Percentiles rank a stretch among this genome's conserved stretches.
Evolutionary conservation across 495 filamentous ascomycete species (phyloP).

Genomic region (Xylaria intraflava): DNA sequence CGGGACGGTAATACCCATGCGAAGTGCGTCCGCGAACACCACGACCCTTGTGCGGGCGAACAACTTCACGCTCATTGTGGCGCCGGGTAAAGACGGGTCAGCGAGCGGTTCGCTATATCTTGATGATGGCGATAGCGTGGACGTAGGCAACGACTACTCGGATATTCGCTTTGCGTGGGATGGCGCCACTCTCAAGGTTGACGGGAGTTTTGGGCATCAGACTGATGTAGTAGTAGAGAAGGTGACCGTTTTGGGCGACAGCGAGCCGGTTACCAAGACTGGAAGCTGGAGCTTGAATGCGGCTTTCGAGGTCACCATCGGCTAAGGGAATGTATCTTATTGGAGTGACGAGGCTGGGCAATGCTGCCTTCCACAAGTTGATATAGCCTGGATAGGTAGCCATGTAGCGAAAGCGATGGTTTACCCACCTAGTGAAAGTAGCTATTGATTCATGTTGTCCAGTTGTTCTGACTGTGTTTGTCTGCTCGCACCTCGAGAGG

Average conservation of each 20-base stretch:
- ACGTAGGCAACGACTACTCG: slow-evolving; percentile 40
- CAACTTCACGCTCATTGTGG: slow-evolving; percentile 62
- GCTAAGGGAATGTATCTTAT: background rate
- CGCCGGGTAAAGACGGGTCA: slow-evolving; percentile 43
- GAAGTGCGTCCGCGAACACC: slow-evolving; percentile 58
- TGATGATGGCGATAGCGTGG: slow-evolving; percentile 53
- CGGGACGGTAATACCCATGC: slow-evolving; percentile 60
- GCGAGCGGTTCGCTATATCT: slow-evolving; percentile 47
- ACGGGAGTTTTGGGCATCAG: slow-evolving; percentile 44
- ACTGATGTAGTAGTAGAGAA: slow-evolving; percentile 44
- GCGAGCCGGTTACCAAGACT: slow-evolving; percentile 4
- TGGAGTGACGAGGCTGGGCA: background rate
- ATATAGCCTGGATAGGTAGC: too few species aligned
- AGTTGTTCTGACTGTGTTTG: background rate
- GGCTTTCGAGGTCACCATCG: slow-evolving; percentile 12
- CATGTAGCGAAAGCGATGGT: too few species aligned
- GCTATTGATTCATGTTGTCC: too few species aligned
- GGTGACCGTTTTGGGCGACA: slow-evolving; percentile 41
- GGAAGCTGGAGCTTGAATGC: slow-evolving; percentile 15
- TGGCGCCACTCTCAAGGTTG: slow-evolving; percentile 36
- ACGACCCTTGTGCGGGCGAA: slow-evolving; percentile 58
- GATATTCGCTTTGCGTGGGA: slow-evolving; percentile 44
- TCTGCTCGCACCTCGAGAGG: background rate
- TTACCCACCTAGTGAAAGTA: too few species aligned
- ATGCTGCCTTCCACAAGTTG: too few species aligned